Evolutionary conservation across 2,329 filamentous ascomycete genomes (phyloP).

Genomic region (Verticillium albo-atrum): DNA sequence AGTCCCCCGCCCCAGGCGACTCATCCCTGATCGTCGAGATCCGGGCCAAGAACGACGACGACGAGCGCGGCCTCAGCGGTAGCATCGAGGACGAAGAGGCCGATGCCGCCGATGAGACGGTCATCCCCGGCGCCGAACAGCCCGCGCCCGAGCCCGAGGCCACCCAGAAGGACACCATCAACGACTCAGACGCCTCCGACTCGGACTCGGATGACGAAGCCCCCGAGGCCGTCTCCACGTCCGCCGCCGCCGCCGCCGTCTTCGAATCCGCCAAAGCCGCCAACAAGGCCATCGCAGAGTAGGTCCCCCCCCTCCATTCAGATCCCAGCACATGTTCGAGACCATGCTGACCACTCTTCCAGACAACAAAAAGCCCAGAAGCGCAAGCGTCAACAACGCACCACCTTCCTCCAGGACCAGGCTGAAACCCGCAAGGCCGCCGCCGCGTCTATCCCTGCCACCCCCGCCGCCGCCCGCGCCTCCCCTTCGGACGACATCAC

Average conservation of each 20-base stretch:
- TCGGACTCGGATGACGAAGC: constrained; percentile 49
- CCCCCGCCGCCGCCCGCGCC: background rate
- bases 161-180: constrained; percentile 3
- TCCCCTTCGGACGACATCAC: constrained; percentile 13
- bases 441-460: background rate
- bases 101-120: background rate
- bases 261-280: constrained; percentile 41
- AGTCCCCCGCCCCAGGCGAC: constrained; percentile 4
- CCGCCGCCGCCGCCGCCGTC: constrained; percentile 39
- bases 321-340: background rate
- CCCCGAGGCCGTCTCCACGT: constrained; percentile 54
- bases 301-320: constrained; percentile 22
- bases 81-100: background rate
- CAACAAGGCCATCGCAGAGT: constrained; percentile 48
- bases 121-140: constrained; percentile 7
- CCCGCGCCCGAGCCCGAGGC: constrained; percentile 8
- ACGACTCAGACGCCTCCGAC: constrained; percentile 17
- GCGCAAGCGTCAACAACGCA: constrained; percentile 51
- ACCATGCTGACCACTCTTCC: background rate
- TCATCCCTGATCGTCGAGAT: constrained; percentile 1
- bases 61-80: background rate
- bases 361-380: constrained; percentile 49
- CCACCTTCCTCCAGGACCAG: constrained; percentile 50
- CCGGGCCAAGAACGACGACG: background rate
- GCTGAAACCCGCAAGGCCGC: constrained; percentile 42